These are phyloP conservation scores for Eimeria tenella DNA, from an alignment of 169 alveolate species.

Conservation along the genomic window DNA sequence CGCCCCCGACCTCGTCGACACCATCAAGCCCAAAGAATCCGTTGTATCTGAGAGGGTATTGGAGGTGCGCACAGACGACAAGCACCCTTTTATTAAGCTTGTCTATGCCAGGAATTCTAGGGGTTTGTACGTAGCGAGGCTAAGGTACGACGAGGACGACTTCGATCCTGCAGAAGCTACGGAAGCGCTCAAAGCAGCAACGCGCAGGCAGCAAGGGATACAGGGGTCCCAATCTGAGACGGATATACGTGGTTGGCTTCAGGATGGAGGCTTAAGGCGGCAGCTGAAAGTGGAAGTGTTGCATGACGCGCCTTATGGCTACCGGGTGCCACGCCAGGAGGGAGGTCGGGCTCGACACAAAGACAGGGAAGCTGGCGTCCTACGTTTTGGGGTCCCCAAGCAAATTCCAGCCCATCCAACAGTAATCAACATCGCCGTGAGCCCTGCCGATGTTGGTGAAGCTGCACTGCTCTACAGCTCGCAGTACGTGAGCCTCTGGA, in stretches of 20 bases:
- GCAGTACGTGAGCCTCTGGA: conserved; percentile 12
- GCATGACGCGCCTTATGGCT: conserved; percentile 26
- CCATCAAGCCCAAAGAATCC: conserved; percentile 24
- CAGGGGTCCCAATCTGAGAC: not conserved
- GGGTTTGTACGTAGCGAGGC: conserved; percentile 21
- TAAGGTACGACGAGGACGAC: not conserved
- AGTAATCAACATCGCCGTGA: conserved; percentile 34
- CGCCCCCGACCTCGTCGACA: conserved; percentile 6
- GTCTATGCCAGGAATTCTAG: conserved; percentile 16
- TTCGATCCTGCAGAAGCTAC: not conserved
- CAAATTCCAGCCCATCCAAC: conserved; percentile 5
- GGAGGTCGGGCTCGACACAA: not conserved
- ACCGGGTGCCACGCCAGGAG: not conserved
- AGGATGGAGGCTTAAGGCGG: conserved; percentile 26
- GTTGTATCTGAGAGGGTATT: not conserved
- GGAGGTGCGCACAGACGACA: conserved; percentile 14
- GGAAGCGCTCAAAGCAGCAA: not conserved
- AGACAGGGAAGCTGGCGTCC: not conserved
- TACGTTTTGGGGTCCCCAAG: not conserved
- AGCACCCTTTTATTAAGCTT: conserved; percentile 13
- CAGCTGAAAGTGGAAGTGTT: not conserved
- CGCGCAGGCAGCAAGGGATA: not conserved
- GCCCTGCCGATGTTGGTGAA: conserved; percentile 9
- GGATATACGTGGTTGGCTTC: not conserved
- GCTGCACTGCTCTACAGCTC: conserved; percentile 29